These are phyloP conservation scores for Aspergillus homomorphus DNA, from an alignment of 495 filamentous ascomycete species.

Conservation along the genomic window DNA sequence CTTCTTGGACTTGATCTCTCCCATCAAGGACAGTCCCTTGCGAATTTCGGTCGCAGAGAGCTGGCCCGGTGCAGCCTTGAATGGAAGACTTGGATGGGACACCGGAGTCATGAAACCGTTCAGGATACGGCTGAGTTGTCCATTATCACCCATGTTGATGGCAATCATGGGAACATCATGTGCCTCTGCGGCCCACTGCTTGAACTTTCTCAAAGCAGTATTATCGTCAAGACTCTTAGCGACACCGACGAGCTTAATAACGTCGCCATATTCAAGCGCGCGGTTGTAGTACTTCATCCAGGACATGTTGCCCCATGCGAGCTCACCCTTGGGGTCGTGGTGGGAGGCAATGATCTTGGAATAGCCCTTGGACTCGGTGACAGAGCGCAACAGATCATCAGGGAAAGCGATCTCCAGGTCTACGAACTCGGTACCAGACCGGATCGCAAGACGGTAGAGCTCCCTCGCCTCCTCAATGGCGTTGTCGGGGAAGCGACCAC, in stretches of 20 bases:
- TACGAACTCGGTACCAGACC: conserved; percentile 84
- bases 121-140: conserved; percentile 84
- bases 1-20: conserved; percentile 69
- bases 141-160: conserved; percentile 89
- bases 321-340: conserved; percentile 74
- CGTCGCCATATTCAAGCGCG: conserved; percentile 80
- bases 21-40: conserved; percentile 69
- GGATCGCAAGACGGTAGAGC: conserved; percentile 74
- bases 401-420: conserved; percentile 92
- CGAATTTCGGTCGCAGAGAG: conserved; percentile 89
- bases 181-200: conserved; percentile 63
- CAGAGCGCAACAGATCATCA: conserved; percentile 61
- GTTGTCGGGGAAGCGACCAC: conserved; percentile 82
- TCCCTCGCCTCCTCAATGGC: conserved; percentile 63
- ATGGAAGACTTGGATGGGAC: conserved; percentile 81
- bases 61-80: conserved; percentile 93
- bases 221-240: conserved; percentile 81
- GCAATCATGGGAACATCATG: conserved; percentile 83
- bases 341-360: conserved; percentile 91
- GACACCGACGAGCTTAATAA: conserved; percentile 91
- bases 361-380: conserved; percentile 65
- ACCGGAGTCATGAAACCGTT: conserved; percentile 96
- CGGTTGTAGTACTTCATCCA: conserved; percentile 87
- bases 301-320: conserved; percentile 85
- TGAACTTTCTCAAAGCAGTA: conserved; percentile 79